Evolutionary conservation across 2,329 filamentous ascomycete species (phyloP).

Genomic region (Emericellopsis cladophorae): DNA sequence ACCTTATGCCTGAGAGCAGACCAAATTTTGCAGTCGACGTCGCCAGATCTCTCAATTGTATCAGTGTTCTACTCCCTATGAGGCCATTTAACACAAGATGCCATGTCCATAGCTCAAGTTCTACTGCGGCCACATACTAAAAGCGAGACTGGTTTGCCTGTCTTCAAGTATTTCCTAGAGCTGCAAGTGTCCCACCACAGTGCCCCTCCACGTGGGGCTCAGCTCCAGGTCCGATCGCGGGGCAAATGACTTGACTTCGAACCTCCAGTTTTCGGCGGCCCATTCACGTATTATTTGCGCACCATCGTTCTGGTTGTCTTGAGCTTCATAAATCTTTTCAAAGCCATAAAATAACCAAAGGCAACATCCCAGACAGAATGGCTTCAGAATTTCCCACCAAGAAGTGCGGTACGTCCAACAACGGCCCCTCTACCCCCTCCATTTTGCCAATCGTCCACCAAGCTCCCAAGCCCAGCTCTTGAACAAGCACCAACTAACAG

Average conservation of each 20-base stretch:
- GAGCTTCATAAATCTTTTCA: neutral
- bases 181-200: neutral
- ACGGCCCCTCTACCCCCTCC: conserved; percentile 4
- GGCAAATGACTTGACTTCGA: neutral
- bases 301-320: neutral
- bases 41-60: no score
- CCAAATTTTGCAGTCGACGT: no score
- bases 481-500: neutral
- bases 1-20: neutral
- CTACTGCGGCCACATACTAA: no score
- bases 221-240: neutral
- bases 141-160: no score
- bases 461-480: neutral
- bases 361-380: conserved; percentile 7
- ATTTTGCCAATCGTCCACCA: neutral
- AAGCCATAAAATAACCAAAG: neutral
- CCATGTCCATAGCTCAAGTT: no score
- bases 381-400: conserved; percentile 36
- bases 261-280: neutral
- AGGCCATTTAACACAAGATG: no score
- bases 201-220: neutral
- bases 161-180: neutral
- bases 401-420: conserved; percentile 38
- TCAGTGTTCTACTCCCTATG: no score
- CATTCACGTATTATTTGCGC: neutral